phyloP scores from a whole-genome alignment of 768 basidiomycete genomes.

The Aureoboletus auriporus region DNA sequence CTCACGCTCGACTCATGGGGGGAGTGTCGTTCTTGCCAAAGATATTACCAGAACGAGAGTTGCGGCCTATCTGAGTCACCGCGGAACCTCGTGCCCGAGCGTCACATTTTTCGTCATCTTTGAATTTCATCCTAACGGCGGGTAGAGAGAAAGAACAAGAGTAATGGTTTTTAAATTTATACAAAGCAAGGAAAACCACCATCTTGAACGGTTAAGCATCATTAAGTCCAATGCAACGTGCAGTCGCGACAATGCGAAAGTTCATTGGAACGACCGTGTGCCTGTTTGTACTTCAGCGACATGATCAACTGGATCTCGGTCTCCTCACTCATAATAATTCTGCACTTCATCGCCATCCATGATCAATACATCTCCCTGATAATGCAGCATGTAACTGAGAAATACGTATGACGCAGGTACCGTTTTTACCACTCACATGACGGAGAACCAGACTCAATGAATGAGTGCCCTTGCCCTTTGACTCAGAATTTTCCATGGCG shows the following conservation, averaged over 20 bases:
- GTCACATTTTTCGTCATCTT: no score
- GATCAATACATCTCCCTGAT: conserved; percentile 72
- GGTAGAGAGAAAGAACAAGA: no score
- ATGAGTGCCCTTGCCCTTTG: conserved; percentile 23
- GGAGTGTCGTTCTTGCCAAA: no score
- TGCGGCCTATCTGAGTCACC: no score
- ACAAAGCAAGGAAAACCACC: no score
- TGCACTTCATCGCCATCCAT: conserved; percentile 74
- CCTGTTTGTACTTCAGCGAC: conserved; percentile 34
- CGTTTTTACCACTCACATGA: conserved; percentile 45
- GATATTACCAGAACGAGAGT: no score
- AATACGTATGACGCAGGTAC: not conserved
- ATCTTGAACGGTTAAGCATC: no score
- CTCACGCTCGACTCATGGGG: no score
- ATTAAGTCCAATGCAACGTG: conserved; percentile 51
- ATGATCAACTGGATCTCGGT: not conserved
- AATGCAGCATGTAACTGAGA: not conserved
- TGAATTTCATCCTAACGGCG: no score
- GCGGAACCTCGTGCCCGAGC: no score
- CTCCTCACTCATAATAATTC: conserved; percentile 62
- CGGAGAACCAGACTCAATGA: conserved; percentile 57
- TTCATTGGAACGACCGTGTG: conserved; percentile 73
- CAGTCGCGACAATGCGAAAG: conserved; percentile 79
- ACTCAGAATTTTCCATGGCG: conserved; percentile 26
- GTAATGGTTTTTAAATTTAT: no score